A percentile compares a stretch with the other conserved stretches of the same genome.
Conservation (phyloP, 345 rosid genomes). For the Psidium guajava region DNA sequence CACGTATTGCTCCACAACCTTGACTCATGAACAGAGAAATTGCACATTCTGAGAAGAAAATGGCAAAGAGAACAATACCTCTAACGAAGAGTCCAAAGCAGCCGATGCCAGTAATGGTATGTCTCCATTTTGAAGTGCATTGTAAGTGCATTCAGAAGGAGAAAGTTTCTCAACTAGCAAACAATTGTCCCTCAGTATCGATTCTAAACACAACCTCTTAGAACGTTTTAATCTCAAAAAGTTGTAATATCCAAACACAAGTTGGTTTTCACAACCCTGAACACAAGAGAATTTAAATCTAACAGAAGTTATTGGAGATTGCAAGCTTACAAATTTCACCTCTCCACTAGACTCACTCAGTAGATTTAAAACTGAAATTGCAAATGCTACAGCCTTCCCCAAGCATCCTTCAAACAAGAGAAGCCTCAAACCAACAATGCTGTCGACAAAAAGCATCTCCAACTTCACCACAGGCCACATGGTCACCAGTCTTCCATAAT, state of each 20-base stretch:
- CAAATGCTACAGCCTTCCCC: constrained; percentile 51
- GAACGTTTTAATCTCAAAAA: constrained; percentile 45
- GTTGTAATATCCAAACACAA: constrained; percentile 52
- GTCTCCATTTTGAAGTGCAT: constrained; percentile 42
- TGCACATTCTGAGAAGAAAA: not conserved
- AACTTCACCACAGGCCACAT: constrained; percentile 67
- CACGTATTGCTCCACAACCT: not conserved
- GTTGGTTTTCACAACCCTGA: constrained; percentile 41
- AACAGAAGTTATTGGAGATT: constrained; percentile 61
- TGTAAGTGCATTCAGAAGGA: constrained; percentile 54
- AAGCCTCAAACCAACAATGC: constrained; percentile 59
- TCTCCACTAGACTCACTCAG: constrained; percentile 37
- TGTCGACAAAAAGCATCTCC: constrained; percentile 84
- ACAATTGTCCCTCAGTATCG: constrained; percentile 41
- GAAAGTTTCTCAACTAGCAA: constrained; percentile 43
- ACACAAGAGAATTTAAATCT: constrained; percentile 52
- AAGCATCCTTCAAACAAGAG: constrained; percentile 74
- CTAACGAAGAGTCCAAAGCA: not conserved
- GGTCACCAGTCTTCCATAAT: constrained; percentile 38
- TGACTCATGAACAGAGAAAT: not conserved
- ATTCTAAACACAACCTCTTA: constrained; percentile 52
- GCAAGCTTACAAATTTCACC: constrained; percentile 30
- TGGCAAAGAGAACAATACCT: not conserved
- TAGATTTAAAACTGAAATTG: constrained; percentile 39
- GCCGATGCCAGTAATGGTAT: constrained; percentile 9